phyloP scores from a whole-genome alignment of 139 green algal genomes.

The Closterium sp. region DNA sequence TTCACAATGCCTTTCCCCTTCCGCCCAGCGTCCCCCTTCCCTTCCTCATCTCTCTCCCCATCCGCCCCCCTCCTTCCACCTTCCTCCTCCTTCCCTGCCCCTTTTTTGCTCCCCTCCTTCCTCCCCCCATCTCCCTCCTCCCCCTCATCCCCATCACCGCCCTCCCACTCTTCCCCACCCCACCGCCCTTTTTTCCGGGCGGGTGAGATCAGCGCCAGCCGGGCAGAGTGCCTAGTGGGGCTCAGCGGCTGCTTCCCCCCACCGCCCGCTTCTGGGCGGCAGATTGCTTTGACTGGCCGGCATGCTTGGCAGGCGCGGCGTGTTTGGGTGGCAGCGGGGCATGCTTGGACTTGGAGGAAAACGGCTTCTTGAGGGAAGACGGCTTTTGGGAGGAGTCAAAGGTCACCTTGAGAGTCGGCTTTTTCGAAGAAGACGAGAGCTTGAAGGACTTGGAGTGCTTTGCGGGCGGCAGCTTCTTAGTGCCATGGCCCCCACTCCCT shows the following conservation, averaged over 20 bases:
- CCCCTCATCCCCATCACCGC: not conserved
- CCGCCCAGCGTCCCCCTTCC: not conserved
- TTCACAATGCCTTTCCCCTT: not conserved
- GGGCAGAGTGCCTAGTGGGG: not conserved
- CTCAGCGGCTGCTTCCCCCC: not conserved
- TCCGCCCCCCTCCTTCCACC: not conserved
- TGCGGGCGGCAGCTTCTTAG: too few species aligned
- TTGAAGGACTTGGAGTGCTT: not conserved
- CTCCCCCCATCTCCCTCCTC: not conserved
- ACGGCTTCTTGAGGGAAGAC: too few species aligned
- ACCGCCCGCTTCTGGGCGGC: not conserved
- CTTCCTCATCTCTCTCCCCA: not conserved
- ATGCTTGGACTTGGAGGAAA: too few species aligned
- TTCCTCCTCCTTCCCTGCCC: not conserved
- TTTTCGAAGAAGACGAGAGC: not conserved
- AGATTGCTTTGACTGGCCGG: not conserved
- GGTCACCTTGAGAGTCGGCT: not conserved
- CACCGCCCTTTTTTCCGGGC: not conserved
- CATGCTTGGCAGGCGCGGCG: not conserved
- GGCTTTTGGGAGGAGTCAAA: too few species aligned
- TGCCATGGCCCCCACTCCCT: too few species aligned
- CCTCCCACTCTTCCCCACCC: not conserved
- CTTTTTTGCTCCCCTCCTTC: not conserved
- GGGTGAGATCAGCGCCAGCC: not conserved
- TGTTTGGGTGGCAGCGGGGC: not conserved